phyloP scores from a whole-genome alignment of 352 stramenopile genomes.

The Thraustochytrium striatum region DNA sequence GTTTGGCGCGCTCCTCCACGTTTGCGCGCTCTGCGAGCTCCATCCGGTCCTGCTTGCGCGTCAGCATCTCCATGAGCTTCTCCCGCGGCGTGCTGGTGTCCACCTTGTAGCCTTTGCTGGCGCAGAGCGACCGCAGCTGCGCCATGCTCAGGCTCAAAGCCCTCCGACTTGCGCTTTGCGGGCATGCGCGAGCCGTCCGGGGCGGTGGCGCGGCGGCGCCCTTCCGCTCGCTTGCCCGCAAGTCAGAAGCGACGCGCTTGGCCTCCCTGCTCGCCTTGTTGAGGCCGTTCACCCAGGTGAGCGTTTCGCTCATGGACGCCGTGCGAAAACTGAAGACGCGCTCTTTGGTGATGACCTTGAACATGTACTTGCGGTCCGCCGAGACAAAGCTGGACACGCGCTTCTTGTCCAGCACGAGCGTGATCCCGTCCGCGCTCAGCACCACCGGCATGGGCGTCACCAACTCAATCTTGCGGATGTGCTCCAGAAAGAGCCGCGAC shows the following conservation, averaged over 20 bases:
- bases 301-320: slow-evolving; percentile 35
- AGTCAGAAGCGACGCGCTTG: not conserved
- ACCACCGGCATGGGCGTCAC: slow-evolving; percentile 5
- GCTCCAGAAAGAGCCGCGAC: slow-evolving; percentile 21
- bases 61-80: not conserved
- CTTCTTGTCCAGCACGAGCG: slow-evolving; percentile 28
- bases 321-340: slow-evolving; percentile 19
- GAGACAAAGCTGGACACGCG: no score
- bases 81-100: not conserved
- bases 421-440: slow-evolving; percentile 26
- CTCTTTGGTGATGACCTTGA: not conserved
- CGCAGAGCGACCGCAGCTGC: slow-evolving; percentile 22
- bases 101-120: not conserved
- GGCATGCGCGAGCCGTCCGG: no score
- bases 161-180: no score
- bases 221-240: no score
- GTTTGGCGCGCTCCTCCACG: slow-evolving; percentile 21
- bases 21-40: not conserved
- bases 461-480: slow-evolving; percentile 22
- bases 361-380: slow-evolving; percentile 9
- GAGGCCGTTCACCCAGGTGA: slow-evolving; percentile 48
- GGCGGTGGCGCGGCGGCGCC: no score
- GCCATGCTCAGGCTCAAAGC: not conserved
- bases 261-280: slow-evolving; percentile 46
- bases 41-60: not conserved